Base-by-base conservation (phyloP, 768 basidiomycete species). In the Pleurotus giganteus region DNA sequence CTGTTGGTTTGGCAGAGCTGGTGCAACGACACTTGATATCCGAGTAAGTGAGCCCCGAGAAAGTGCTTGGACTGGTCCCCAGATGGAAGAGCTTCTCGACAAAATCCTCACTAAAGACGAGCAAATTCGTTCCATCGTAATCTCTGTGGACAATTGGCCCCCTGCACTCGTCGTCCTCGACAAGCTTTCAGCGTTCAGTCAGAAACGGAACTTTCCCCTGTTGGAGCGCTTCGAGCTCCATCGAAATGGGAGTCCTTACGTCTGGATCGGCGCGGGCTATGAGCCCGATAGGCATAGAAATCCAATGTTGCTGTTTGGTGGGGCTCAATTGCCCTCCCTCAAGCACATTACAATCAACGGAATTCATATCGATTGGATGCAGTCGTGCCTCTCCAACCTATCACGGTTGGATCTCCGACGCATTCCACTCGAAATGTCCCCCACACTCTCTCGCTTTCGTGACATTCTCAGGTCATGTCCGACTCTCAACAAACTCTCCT, bases 161-260 rank as follows among this genome's bases (percentile, higher is more conserved):
- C 74, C 82, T 8, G 73, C 77, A 2, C 70, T 83, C 13, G 69
- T 73, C 3, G 70, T 83, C 50, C 65, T 89, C 55, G 73, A 82
- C 50, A 77, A 73, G 57, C 67, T 89, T 47, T 69, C 69, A 49
- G 55, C 61, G 3, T 69, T 72, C 2, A 74, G 71, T 6, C 60
- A 59, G 26, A 56, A 66, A 9, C 68, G 71, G 2, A 57, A 62
- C 24, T 67, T 75, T 15, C 71, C 80, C 57, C 70, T 68, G 36
- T 64, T 91, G n/a, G 76, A 85, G 58, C 81, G 81, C 26, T 69
- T 89, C 58, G 87, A 89, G 66, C 66, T 91, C 24, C 85, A 87
- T 66, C 81, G 85, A 28, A 69, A 71, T 12, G 82, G 81, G 4
- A 56, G 66, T 26, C 76, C 78, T 34, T 79, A 75, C 55, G 58